Base-by-base conservation (phyloP, 2,329 filamentous ascomycete species). In the Sarocladium brachiariae region DNA sequence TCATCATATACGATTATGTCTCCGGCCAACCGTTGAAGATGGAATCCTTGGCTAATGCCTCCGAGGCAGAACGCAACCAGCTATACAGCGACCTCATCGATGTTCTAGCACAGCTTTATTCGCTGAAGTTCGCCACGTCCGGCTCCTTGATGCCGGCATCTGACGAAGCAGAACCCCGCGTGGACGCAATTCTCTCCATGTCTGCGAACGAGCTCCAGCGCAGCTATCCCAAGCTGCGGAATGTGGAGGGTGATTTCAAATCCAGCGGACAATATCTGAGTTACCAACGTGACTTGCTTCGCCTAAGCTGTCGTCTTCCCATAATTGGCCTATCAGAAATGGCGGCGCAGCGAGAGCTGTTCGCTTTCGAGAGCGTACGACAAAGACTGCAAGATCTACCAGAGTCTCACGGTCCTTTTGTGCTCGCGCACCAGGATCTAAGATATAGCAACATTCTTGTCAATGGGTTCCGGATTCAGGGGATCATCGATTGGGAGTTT, bases 1-100 rank as follows among this genome's bases (percentile, higher is more conserved):
- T 53, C 38, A 35, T 57, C 4, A 55, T 56, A 30, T 23, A 25
- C 24, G 52, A 56, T n/a, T 50, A 52, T 25, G 39, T 56, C 24
- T 6, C 47, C 23, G 54, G 55, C 24, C 43, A 45, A 18, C 41
- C 45, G 10, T 30, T 30, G 13, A 30, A 30, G 27, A 30, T 30
- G 27, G 27, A 30, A 30, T 30, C 27, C 51, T 53, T 8, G 21
- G 37, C n/a, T 24, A 53, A 4, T 35, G 18, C 33, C 16, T n/a
- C 13, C 24, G 45, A 27, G 43, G 27, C 27, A 16, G 31, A 48
- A 16, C 50, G 35, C 21, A 52, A 49, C 21, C 47, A 45, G 5
- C 52, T 57, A n/a, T 55, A 51, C 37, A 18, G 13, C 14, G 37
- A 52, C 9, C 49, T 57, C 10, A 51, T 55, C 30, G 39, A 55